Conservation (phyloP, 2,329 filamentous ascomycete genomes). For the Tolypocladium cylindrosporum region DNA sequence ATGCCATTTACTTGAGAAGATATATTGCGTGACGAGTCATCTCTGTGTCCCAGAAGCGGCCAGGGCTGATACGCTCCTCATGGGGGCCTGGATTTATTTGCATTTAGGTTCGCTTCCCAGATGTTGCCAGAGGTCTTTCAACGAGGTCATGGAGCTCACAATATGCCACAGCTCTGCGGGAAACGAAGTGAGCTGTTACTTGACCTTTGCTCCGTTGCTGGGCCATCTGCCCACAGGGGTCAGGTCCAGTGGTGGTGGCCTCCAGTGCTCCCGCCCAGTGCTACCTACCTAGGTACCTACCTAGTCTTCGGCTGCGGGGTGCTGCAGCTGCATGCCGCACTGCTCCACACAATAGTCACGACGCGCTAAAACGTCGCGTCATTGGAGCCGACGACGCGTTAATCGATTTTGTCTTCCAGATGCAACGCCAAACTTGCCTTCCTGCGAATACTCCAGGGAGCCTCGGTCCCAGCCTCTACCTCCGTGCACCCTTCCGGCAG, state of each 20-base stretch:
- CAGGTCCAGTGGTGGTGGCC: not conserved
- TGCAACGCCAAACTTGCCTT: not conserved
- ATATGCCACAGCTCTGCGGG: no score
- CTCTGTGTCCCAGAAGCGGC: not conserved
- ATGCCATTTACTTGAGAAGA: no score
- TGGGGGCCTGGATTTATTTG: not conserved
- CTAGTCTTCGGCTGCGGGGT: not conserved
- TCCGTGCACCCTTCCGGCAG: not conserved
- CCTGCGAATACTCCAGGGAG: not conserved
- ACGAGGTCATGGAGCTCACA: no score
- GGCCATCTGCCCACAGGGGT: not conserved
- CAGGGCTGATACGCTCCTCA: not conserved
- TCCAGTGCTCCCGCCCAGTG: not conserved
- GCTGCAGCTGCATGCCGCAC: not conserved
- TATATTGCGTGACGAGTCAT: no score
- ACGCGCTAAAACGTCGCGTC: not conserved
- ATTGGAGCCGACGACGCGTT: constrained; percentile 13
- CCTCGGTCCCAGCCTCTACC: not conserved
- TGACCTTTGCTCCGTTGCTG: not conserved
- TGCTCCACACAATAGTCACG: not conserved
- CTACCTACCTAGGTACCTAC: no score
- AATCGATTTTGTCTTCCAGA: constrained; percentile 14
- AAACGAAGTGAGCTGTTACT: no score
- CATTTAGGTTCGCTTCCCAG: no score
- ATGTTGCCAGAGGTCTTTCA: no score